These are phyloP conservation scores for Fusarium caatingaense DNA, from an alignment of 2,329 filamentous ascomycete genomes.

Conservation along the genomic window DNA sequence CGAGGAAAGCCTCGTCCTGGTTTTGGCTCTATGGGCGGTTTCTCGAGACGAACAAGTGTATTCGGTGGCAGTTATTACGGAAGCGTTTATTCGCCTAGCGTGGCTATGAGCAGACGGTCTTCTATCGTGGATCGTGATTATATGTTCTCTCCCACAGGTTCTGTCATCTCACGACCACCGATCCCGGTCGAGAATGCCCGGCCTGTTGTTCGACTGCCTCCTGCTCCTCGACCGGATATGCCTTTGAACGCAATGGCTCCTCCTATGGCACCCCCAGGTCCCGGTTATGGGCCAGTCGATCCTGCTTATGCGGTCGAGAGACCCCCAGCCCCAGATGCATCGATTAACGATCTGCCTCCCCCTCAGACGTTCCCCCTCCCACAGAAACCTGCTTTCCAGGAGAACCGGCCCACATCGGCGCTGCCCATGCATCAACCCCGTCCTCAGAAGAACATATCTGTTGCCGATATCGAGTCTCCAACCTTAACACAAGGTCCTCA, in stretches of 20 bases:
- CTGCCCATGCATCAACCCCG: conserved; percentile 92
- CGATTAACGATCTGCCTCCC: conserved; percentile 65
- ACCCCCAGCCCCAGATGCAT: conserved; percentile 45
- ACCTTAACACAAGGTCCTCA: conserved; percentile 69
- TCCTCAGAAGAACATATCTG: conserved; percentile 92
- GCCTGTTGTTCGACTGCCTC: conserved; percentile 86
- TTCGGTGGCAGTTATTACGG: conserved; percentile 77
- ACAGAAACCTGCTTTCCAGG: conserved; percentile 68
- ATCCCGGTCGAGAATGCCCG: conserved; percentile 70
- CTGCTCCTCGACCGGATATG: conserved; percentile 58
- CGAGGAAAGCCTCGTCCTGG: conserved; percentile 77
- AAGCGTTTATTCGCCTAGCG: conserved; percentile 85
- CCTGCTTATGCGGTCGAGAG: conserved; percentile 31
- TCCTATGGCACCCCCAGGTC: conserved; percentile 8
- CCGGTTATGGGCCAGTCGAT: conserved; percentile 27
- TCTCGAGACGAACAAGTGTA: conserved; percentile 84
- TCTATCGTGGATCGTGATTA: conserved; percentile 77
- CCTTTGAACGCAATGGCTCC: conserved; percentile 37
- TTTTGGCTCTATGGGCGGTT: conserved; percentile 73
- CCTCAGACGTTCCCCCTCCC: conserved; percentile 69
- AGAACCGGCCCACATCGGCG: conserved; percentile 61
- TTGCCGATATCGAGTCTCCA: conserved; percentile 91
- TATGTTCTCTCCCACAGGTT: conserved; percentile 83
- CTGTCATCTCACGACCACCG: conserved; percentile 76
- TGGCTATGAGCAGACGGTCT: conserved; percentile 89